Evolutionary conservation across 306 rosid species (phyloP), one percentile per base, ranked within the genome.

Genomic region (Castanopsis chinensis): DNA sequence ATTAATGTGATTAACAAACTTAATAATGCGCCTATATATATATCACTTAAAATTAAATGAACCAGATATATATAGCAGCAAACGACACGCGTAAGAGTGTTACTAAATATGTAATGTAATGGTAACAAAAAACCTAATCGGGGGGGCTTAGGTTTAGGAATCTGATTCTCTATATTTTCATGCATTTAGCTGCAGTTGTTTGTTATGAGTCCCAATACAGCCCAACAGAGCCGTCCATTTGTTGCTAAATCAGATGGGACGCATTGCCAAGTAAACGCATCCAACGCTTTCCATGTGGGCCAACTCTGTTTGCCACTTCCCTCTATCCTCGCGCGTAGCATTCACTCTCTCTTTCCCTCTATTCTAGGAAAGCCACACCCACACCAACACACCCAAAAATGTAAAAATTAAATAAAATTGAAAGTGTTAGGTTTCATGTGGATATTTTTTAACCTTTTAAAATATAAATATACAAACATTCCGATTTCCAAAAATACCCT

Each of bases 271-370:
- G 37, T 18, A 69, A 21, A 19, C 77, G 60, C 73, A 75, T 32
- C 72, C 54, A 72, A 12, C 41, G 51, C 49, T 72, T 63, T 64
- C 21, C 27, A 13, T 32, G 86, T 83, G 79, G 77, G 79, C 79
- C 82, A 78, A 14, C 25, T 56, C 72, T 83, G 79, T 69, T 58
- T 41, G 53, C 82, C 82, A 83, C 86, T 73, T 83, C 63, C 60
- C 60, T 51, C 27, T 4, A 7, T 13, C 13, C 17, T 35, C 3
- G 71, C 72, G 64, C 82, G 82, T 72, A 23, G 17, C 4, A 2
- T 13, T 0, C 56, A 78, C 79, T 72, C 72, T 49, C 71, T 41
- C 11, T 37, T 35, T 14, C 56, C 73, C 71, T 9, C 25, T 33
- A 13, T 67, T 67, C 49, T 67, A 33, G 71, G 71, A 67, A 3